Evolutionary conservation across 2,329 filamentous ascomycete species (phyloP), one percentile per base, ranked within the genome.

Genomic region (Leptographium galeiforme): DNA sequence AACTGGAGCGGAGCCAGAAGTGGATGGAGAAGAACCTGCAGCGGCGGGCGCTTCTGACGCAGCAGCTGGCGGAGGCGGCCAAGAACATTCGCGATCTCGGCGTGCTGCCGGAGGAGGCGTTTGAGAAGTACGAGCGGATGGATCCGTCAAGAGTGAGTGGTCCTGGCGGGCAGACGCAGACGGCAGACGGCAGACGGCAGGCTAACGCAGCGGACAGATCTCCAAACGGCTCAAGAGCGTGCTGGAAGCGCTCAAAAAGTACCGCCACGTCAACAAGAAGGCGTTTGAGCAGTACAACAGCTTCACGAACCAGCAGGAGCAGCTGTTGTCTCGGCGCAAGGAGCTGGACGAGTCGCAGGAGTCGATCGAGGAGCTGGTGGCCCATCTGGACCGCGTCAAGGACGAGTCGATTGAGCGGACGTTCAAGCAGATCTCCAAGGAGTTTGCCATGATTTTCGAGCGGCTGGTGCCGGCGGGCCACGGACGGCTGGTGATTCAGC

Each of bases 251-350:
- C 75, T 97, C 53, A 97, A 97, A 72, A 95, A 96, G 66, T 97
- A 93, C 71, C 89, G 89, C 53, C 89, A 96, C 63, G 90, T 98
- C 71, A 98, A 98, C 78, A 98, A 97, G 72, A 97, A 98, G 71
- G 93, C 93, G 0, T 95, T 97, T 65, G 94, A 98, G 69, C 93
- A 98, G 67, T 98, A 97, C 73, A 94, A 91, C 71, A 95, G 84
- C 70, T 98, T 97, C 67, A 96, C 91, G 8, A 86, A 84, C 50
- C 89, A 96, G 68, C 85, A 94, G 54, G 90, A 95, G 57, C 85
- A 85, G 25, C 76, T 98, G 18, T 86, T 87, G 50, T 85, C 87
- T 63, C 85, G 93, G 60, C 82, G 91, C 50, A 80, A 84, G 61
- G 93, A 97, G 66, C 81, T 98, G 12, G 89, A 95, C 61, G 83